A percentile compares a stretch with the other conserved stretches of the same genome.
phyloP scores from a whole-genome alignment of 1,139 yeast genomes.

The Magnusiomyces fungicola region DNA sequence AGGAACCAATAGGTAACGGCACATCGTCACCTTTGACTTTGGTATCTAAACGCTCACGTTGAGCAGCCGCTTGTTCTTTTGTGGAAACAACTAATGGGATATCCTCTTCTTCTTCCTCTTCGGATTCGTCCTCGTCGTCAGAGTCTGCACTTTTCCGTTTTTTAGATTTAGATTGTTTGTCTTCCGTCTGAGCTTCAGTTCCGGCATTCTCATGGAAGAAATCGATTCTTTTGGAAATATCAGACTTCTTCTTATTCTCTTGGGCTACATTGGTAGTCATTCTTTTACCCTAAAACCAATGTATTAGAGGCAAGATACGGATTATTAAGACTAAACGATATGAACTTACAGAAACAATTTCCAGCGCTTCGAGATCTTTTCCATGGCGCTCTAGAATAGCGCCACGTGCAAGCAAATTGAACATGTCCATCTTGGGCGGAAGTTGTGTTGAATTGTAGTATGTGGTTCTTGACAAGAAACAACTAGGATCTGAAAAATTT shows the following conservation, averaged over 20 bases:
- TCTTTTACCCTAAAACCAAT: conserved; percentile 17
- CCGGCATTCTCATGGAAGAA: conserved; percentile 18
- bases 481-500: no score
- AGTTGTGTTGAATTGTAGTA: no score
- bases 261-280: conserved; percentile 10
- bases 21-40: conserved; percentile 71
- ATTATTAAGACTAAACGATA: neutral
- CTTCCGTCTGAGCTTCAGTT: conserved; percentile 36
- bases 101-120: conserved; percentile 28
- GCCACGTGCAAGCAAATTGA: conserved; percentile 77
- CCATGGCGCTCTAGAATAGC: conserved; percentile 57
- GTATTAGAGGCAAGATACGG: conserved; percentile 1
- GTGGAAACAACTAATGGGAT: conserved; percentile 44
- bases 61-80: conserved; percentile 48
- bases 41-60: conserved; percentile 50
- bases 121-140: conserved; percentile 25
- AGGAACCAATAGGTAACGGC: conserved; percentile 84
- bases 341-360: conserved; percentile 15
- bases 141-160: conserved; percentile 15
- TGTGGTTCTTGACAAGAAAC: no score
- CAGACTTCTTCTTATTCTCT: conserved; percentile 11
- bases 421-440: conserved; percentile 88
- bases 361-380: conserved; percentile 30
- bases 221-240: conserved; percentile 21
- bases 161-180: conserved; percentile 38